Base-by-base conservation (phyloP, 2,329 filamentous ascomycete genomes). In the Monosporascus ibericus region DNA sequence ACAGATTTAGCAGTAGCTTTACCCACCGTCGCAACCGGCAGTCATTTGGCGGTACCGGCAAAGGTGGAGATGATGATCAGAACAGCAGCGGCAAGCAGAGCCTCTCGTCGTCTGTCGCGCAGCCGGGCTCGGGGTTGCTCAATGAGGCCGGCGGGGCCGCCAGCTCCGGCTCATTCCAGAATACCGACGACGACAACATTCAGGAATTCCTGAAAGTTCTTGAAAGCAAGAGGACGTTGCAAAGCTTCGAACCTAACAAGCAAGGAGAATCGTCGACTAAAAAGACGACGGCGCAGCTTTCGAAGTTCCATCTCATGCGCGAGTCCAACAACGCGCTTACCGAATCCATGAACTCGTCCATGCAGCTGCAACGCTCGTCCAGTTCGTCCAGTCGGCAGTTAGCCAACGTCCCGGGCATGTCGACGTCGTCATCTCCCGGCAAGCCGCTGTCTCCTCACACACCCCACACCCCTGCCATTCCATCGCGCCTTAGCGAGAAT, bases 1-100 rank as follows among this genome's bases (percentile, higher is more conserved):
- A 85, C 55, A 85, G 89, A 47, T 97, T 95, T 67, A 95, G 90
- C 69, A 97, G 92, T 69, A 96, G 92, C 64, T 99, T 99, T 64
- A 88, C 87, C 6, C 90, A 96, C 66, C 84, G 94, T 46, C 84
- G 89, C 51, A 86, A 82, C 27, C 83, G 91, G 44, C 82, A 86
- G 24, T 95, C 91, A 0, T 87, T 87, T 52, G 86, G 88, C 34
- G 87, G 87, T 20, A 79, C 82, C 20, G 89, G 86, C 64, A 85
- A 79, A 57, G 76, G 75, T 2, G 73, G 69, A 1, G 87, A 90
- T 49, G 87, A 91, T 56, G 88, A 91, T 61, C 86, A 88, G 63
- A 76, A 75, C 37, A 90, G 87, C 69, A 96, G 92, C 65, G 88
- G 87, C n/a, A 86, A 86, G 59, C 87, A 87, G 55, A 91, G 87